Conservation (phyloP, 2,329 filamentous ascomycete species). For the Phyllosticta citribraziliensis region DNA sequence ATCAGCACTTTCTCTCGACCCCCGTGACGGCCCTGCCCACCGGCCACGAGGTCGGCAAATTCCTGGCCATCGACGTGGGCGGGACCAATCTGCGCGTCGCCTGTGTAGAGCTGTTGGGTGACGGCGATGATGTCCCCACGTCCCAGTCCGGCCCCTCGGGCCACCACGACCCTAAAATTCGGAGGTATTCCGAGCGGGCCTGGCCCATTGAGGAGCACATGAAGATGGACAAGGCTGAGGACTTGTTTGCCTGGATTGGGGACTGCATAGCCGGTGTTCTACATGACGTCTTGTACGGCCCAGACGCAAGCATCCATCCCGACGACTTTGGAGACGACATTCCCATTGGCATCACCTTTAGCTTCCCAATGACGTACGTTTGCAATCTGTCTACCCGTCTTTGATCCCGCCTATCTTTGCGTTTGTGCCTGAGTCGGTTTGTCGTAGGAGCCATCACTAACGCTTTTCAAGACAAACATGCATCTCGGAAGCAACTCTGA, state of each 20-base stretch:
- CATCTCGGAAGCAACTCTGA: slow-evolving; percentile 52
- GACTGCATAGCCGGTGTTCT: slow-evolving; percentile 67
- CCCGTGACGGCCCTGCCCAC: slow-evolving; percentile 32
- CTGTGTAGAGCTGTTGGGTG: slow-evolving; percentile 51
- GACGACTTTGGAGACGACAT: slow-evolving; percentile 35
- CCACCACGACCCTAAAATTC: slow-evolving; percentile 33
- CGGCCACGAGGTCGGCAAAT: slow-evolving; percentile 57
- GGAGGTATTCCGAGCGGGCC: slow-evolving; percentile 54
- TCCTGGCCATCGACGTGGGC: slow-evolving; percentile 41
- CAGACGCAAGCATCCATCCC: slow-evolving; percentile 22
- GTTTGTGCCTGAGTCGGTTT: slow-evolving; percentile 11
- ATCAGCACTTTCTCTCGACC: slow-evolving; percentile 30
- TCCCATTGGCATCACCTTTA: slow-evolving; percentile 60
- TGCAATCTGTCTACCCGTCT: slow-evolving; percentile 1
- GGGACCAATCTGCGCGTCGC: slow-evolving; percentile 61
- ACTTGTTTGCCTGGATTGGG: slow-evolving; percentile 74
- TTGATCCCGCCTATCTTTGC: slow-evolving; percentile 10
- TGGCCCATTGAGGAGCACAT: slow-evolving; percentile 67
- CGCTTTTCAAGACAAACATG: slow-evolving; percentile 41
- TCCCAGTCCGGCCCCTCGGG: background rate
- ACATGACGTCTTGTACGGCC: slow-evolving; percentile 41
- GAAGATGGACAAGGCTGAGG: slow-evolving; percentile 64
- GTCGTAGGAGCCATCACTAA: slow-evolving; percentile 5
- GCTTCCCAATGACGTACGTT: slow-evolving; percentile 52
- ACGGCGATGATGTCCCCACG: slow-evolving; percentile 24